Percentiles rank a stretch among this genome's conserved stretches.
Conservation (phyloP, 116 monocot genomes). For the Phalaenopsis hybrid region DNA sequence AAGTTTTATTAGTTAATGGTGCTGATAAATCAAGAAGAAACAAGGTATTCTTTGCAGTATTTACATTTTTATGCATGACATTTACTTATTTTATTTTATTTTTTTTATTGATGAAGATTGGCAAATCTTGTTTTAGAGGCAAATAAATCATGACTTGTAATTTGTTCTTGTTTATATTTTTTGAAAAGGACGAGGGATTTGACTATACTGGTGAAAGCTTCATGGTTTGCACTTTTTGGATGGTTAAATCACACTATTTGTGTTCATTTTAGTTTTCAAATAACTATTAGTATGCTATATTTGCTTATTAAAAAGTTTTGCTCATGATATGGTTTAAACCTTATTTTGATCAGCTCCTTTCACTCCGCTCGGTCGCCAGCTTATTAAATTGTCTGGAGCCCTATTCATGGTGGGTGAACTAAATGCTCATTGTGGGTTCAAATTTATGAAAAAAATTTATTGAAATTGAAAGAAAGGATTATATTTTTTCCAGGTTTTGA, state of each 20-base stretch:
- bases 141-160: background rate
- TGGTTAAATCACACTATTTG: background rate
- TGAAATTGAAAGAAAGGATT: too few species aligned
- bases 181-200: background rate
- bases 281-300: background rate
- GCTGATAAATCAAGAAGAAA: constrained; percentile 85
- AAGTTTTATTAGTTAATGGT: constrained; percentile 80
- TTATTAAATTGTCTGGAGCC: background rate
- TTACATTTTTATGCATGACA: background rate
- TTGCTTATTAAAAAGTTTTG: background rate
- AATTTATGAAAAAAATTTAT: too few species aligned
- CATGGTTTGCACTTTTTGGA: background rate
- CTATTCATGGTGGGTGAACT: background rate
- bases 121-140: too few species aligned
- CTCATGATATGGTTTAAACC: background rate
- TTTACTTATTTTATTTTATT: background rate
- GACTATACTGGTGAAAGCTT: background rate
- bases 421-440: too few species aligned
- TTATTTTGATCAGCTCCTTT: background rate
- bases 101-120: background rate
- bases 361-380: background rate
- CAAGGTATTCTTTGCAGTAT: constrained; percentile 35
- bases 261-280: background rate
- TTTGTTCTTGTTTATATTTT: background rate
- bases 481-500: too few species aligned